Evolutionary conservation across 345 rosid genomes (phyloP).

Genomic region (Populus simonii): DNA sequence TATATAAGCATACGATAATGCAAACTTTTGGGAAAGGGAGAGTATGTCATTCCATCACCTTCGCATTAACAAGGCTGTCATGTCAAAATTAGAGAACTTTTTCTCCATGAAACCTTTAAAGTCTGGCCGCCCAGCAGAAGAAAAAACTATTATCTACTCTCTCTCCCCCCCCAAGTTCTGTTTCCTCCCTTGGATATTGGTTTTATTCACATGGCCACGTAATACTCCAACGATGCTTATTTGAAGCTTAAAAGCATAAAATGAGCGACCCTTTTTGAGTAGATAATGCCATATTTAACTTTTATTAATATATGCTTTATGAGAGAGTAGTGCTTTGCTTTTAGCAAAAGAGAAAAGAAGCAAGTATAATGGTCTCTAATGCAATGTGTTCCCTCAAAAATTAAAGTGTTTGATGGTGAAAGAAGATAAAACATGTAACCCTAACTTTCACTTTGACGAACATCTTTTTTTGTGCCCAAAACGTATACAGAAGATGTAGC

Average conservation of each 20-base stretch:
- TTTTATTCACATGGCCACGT: slow-evolving; percentile 67
- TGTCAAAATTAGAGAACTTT: slow-evolving; percentile 58
- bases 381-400: slow-evolving; percentile 24
- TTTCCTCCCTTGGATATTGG: slow-evolving; percentile 29
- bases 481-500: slow-evolving; percentile 16
- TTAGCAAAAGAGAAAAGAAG: slow-evolving; percentile 35
- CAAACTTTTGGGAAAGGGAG: slow-evolving; percentile 44
- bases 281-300: slow-evolving; percentile 70
- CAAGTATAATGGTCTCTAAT: slow-evolving; percentile 19
- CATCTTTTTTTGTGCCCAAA: slow-evolving; percentile 20
- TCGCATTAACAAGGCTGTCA: slow-evolving; percentile 51
- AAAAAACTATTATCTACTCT: slow-evolving; percentile 12
- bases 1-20: slow-evolving; percentile 24
- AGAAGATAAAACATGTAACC: slow-evolving; percentile 35
- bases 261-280: slow-evolving; percentile 61
- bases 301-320: slow-evolving; percentile 40
- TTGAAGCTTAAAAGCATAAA: slow-evolving; percentile 58
- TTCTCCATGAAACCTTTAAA: slow-evolving; percentile 26
- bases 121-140: slow-evolving; percentile 26
- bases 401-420: slow-evolving; percentile 36
- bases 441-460: slow-evolving; percentile 35
- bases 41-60: slow-evolving; percentile 52
- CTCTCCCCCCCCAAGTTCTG: slow-evolving; percentile 15
- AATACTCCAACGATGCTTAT: slow-evolving; percentile 43
- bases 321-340: slow-evolving; percentile 49